Conservation (phyloP, 352 stramenopile species). For the Porosira glacialis region DNA sequence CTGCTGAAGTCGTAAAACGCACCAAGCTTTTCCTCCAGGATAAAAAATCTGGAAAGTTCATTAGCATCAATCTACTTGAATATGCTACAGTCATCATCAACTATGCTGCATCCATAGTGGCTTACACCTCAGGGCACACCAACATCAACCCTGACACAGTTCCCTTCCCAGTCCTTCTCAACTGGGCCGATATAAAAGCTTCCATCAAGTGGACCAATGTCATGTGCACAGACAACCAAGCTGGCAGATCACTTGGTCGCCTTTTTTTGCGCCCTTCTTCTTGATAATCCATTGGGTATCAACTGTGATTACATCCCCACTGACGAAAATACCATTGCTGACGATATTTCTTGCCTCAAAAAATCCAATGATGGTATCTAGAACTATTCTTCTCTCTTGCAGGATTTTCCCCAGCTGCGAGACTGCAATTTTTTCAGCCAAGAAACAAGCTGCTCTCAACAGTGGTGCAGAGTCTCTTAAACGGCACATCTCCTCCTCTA, state of each 20-base stretch:
- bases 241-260: constrained; percentile 9
- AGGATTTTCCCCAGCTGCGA: constrained; percentile 6
- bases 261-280: constrained; percentile 21
- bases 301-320: constrained; percentile 27
- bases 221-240: constrained; percentile 5
- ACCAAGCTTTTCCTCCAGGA: constrained; percentile 6
- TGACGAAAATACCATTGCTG: constrained; percentile 10
- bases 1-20: background rate
- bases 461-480: constrained; percentile 19
- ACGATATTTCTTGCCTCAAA: constrained; percentile 27
- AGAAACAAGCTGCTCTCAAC: constrained; percentile 1
- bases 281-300: constrained; percentile 16
- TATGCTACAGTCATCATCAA: constrained; percentile 14
- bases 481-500: constrained; percentile 16
- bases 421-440: background rate
- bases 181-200: constrained; percentile 9
- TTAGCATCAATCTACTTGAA: constrained; percentile 14
- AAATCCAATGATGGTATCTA: too few relatives aligned
- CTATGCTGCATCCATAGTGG: constrained; percentile 16
- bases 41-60: background rate
- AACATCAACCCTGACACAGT: background rate
- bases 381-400: constrained; percentile 9
- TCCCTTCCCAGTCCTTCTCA: constrained; percentile 15
- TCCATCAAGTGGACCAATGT: constrained; percentile 15
- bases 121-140: too few relatives aligned